Evolutionary conservation across 1,284 basidiomycete genomes (phyloP).

Genomic region (Farysia itapuensis): DNA sequence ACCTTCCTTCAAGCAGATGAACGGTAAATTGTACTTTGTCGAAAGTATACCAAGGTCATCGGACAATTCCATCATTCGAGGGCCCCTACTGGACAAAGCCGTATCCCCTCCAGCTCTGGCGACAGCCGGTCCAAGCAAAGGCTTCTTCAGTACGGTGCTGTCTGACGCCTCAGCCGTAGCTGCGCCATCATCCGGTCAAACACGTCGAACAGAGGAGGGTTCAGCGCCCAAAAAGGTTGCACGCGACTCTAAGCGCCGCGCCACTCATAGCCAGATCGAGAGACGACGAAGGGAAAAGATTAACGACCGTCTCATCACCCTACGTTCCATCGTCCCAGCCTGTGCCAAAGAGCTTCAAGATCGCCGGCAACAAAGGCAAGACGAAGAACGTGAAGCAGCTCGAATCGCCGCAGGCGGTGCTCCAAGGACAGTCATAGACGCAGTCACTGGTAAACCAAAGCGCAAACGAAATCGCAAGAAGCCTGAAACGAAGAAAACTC

Average conservation of each 20-base stretch:
- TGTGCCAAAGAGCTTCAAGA: conserved; percentile 50
- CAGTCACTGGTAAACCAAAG: conserved; percentile 43
- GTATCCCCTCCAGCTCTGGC: conserved; percentile 1
- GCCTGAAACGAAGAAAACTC: conserved; percentile 19
- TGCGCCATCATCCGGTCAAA: conserved; percentile 4
- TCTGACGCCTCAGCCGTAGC: conserved; percentile 8
- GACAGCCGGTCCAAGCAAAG: conserved; percentile 11
- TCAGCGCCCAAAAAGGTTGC: conserved; percentile 23
- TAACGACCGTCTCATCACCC: conserved; percentile 56
- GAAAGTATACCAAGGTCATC: conserved; percentile 19
- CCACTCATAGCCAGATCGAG: conserved; percentile 57
- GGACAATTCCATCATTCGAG: conserved; percentile 4
- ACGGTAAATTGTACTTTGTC: conserved; percentile 25
- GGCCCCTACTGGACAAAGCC: conserved; percentile 23
- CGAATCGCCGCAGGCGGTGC: conserved; percentile 32
- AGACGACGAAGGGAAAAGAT: conserved; percentile 57
- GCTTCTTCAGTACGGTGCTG: conserved; percentile 39
- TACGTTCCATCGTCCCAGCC: conserved; percentile 53
- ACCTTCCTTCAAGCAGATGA: conserved; percentile 23
- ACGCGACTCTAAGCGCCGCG: conserved; percentile 45
- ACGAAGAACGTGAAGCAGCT: conserved; percentile 41
- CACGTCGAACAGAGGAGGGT: neutral
- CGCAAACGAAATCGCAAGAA: conserved; percentile 43
- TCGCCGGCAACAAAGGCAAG: conserved; percentile 29
- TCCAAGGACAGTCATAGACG: conserved; percentile 35